Evolutionary conservation across 345 rosid species (phyloP).

Genomic region (Alliaria petiolata): DNA sequence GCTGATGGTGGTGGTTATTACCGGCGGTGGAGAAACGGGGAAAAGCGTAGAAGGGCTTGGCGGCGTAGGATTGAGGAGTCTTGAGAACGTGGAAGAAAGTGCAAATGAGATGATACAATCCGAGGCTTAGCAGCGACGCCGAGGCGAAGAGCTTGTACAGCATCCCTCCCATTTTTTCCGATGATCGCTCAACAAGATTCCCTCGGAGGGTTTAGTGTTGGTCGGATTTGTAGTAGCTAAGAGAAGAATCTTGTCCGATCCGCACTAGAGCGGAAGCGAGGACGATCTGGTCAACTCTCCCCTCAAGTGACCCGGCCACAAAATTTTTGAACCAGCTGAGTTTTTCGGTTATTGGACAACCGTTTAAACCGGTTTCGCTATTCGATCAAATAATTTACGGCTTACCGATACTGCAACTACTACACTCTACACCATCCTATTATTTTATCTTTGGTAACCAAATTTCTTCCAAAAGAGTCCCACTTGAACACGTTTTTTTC

Average conservation of each 20-base stretch:
- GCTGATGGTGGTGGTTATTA: constrained; percentile 25
- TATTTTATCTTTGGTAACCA: background rate
- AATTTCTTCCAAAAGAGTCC: background rate
- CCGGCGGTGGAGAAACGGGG: constrained; percentile 34
- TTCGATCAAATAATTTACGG: background rate
- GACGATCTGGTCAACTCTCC: constrained; percentile 25
- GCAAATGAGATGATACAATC: constrained; percentile 71
- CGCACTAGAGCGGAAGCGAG: background rate
- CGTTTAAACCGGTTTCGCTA: constrained; percentile 4
- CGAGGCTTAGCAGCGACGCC: constrained; percentile 55
- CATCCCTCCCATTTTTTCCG: constrained; percentile 49
- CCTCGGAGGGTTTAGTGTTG: background rate
- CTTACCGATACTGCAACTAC: background rate
- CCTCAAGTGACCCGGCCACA: background rate
- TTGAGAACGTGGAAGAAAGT: constrained; percentile 58
- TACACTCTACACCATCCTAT: background rate
- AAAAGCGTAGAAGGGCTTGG: constrained; percentile 71
- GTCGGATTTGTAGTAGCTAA: constrained; percentile 1
- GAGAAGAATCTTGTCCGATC: constrained; percentile 2
- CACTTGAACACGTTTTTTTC: background rate
- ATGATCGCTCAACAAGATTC: background rate
- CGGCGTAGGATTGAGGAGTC: constrained; percentile 68
- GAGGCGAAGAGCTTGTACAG: constrained; percentile 64
- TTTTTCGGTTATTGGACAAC: background rate
- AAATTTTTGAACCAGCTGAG: background rate